A percentile compares a stretch with the other conserved stretches of the same genome.
phyloP scores from a whole-genome alignment of 768 basidiomycete species.

The Pleurotus djamor region DNA sequence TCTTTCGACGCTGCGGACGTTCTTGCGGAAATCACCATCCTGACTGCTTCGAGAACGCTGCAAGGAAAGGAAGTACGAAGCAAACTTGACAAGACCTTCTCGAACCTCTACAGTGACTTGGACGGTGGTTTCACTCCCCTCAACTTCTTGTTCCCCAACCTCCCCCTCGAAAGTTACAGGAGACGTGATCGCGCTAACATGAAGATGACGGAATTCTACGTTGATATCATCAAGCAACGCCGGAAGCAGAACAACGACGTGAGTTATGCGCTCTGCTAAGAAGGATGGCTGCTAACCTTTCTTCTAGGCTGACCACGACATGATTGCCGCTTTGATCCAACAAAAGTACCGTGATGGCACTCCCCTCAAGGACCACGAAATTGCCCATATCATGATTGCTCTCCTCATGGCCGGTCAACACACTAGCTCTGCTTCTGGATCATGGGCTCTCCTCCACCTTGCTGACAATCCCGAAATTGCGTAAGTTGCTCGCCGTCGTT shows the following conservation, averaged over 20 bases:
- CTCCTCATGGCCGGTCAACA: conserved; percentile 99
- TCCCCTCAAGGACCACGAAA: conserved; percentile 80
- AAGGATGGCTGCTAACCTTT: conserved; percentile 4
- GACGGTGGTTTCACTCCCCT: conserved; percentile 96
- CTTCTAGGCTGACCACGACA: conserved; percentile 71
- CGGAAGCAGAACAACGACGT: conserved; percentile 47
- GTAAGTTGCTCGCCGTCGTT: conserved; percentile 43
- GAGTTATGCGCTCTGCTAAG: conserved; percentile 11
- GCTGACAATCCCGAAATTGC: conserved; percentile 72
- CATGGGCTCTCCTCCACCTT: conserved; percentile 89
- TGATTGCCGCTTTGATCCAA: conserved; percentile 85
- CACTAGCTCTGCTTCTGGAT: conserved; percentile 89
- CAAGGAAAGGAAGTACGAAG: conserved; percentile 90
- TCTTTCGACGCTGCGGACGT: conserved; percentile 69
- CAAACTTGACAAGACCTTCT: conserved; percentile 79
- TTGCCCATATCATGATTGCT: conserved; percentile 98
- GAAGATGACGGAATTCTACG: conserved; percentile 93
- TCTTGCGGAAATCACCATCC: conserved; percentile 87
- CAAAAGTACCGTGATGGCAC: conserved; percentile 85
- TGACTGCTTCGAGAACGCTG: conserved; percentile 91
- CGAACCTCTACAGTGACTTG: conserved; percentile 80
- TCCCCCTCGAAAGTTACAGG: conserved; percentile 90
- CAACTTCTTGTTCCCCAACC: conserved; percentile 92
- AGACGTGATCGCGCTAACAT: conserved; percentile 86
- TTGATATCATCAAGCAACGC: conserved; percentile 79